phyloP scores from a whole-genome alignment of 2,329 filamentous ascomycete species.

The Pseudocercospora fijiensis region DNA sequence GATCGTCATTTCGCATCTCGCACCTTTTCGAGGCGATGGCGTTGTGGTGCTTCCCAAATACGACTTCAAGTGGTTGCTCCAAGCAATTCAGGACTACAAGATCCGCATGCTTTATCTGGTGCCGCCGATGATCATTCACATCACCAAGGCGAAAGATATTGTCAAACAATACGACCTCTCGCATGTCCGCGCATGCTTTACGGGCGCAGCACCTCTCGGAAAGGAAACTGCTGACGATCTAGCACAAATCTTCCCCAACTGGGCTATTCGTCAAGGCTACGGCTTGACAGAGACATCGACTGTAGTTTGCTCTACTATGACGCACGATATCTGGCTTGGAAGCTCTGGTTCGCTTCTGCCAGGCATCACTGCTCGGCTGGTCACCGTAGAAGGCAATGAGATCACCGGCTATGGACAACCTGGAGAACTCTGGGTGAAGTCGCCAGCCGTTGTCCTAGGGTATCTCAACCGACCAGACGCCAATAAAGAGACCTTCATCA shows the following conservation, averaged over 20 bases:
- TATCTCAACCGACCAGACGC: constrained; percentile 86
- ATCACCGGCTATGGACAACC: constrained; percentile 69
- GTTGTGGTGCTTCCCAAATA: constrained; percentile 73
- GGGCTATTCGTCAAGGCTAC: constrained; percentile 63
- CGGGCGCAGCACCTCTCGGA: constrained; percentile 75
- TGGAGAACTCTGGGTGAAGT: constrained; percentile 78
- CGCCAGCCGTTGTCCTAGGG: constrained; percentile 73
- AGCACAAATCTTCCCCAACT: constrained; percentile 60
- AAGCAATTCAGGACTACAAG: constrained; percentile 65
- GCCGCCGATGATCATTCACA: constrained; percentile 76
- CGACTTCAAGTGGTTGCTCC: constrained; percentile 65
- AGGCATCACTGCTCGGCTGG: constrained; percentile 62
- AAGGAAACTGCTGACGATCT: constrained; percentile 68
- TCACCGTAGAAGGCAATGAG: constrained; percentile 68
- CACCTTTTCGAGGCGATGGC: constrained; percentile 69
- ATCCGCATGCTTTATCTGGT: constrained; percentile 69
- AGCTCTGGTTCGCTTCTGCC: constrained; percentile 71
- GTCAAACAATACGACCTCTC: constrained; percentile 69
- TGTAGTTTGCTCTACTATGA: constrained; percentile 61
- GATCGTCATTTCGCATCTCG: constrained; percentile 66
- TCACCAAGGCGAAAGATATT: constrained; percentile 64
- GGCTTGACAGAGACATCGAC: constrained; percentile 77
- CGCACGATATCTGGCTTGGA: constrained; percentile 66
- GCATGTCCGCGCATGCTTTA: constrained; percentile 64
- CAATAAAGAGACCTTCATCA: constrained; percentile 67